Evolutionary conservation across 768 basidiomycete genomes (phyloP), one percentile per base, ranked within the genome.

Genomic region (Flagelloscypha sp.): DNA sequence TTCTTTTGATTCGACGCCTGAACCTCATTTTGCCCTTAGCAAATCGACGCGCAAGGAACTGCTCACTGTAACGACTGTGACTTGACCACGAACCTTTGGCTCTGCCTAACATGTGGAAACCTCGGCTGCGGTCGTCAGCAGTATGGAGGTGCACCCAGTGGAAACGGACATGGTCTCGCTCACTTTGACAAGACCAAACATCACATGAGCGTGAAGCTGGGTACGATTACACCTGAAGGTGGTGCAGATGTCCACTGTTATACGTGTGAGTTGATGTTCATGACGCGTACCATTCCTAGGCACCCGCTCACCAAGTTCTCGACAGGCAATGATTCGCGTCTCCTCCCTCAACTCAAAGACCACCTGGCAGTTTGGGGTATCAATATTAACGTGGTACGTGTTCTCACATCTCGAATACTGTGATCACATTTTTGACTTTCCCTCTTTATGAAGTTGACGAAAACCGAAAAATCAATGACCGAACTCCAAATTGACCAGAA

Each of bases 401-500:
- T n/a, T n/a, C n/a, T n/a, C n/a, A n/a, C n/a, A n/a, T n/a, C n/a
- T n/a, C n/a, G n/a, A n/a, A n/a, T n/a, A n/a, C n/a, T n/a, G n/a
- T n/a, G n/a, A n/a, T n/a, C n/a, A n/a, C n/a, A n/a, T n/a, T n/a
- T n/a, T n/a, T n/a, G n/a, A n/a, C n/a, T n/a, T n/a, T n/a, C n/a
- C n/a, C n/a, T n/a, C n/a, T n/a, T n/a, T n/a, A n/a, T n/a, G n/a
- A n/a, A n/a, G n/a, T n/a, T n/a, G 50, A 79, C 61, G 5, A 98
- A 98, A 62, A 97, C 93, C 0, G 90, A 95, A 55, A 97, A 95
- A 62, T 88, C 79, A 38, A 87, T 95, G 80, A 95, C 93, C 0
- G 94, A 99, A 52, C 67, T 99, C n/a, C 88, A 98, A 84, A 84
- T 98, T 47, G 93, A 98, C 53, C 90, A 97, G 44, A 99, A 99